Conservation (phyloP, 345 rosid species). For the Ceriops zippeliana region DNA sequence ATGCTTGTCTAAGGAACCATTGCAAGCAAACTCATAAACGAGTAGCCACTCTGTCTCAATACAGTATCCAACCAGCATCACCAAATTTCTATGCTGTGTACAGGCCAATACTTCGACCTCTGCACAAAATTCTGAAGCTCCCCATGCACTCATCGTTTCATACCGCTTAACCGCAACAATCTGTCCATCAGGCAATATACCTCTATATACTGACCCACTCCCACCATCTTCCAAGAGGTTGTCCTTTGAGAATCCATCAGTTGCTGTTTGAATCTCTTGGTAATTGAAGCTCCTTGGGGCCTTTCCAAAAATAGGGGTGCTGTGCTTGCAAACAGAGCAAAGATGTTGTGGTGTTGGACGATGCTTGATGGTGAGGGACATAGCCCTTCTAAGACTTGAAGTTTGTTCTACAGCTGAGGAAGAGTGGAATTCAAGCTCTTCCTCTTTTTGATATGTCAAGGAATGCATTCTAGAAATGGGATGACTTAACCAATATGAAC, state of each 20-base stretch:
- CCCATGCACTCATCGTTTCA: conserved; percentile 43
- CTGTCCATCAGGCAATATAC: conserved; percentile 51
- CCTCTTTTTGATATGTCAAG: conserved; percentile 5
- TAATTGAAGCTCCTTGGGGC: conserved; percentile 46
- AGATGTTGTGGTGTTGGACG: conserved; percentile 51
- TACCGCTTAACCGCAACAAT: conserved; percentile 58
- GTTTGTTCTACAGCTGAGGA: conserved; percentile 14
- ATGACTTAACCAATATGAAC: conserved; percentile 5
- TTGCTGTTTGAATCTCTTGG: conserved; percentile 46
- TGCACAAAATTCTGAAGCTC: conserved; percentile 57
- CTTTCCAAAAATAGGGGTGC: conserved; percentile 45
- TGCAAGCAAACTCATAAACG: conserved; percentile 62
- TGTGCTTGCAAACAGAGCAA: conserved; percentile 59
- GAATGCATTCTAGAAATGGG: conserved; percentile 10
- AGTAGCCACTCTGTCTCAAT: conserved; percentile 55
- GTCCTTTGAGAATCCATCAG: conserved; percentile 41
- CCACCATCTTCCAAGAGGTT: conserved; percentile 59
- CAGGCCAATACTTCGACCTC: conserved; percentile 65
- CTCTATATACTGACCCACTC: conserved; percentile 50
- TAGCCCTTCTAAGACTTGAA: conserved; percentile 30
- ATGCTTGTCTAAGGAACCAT: conserved; percentile 61
- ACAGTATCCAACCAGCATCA: conserved; percentile 63
- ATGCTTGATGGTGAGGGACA: conserved; percentile 34
- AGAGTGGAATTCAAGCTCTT: conserved; percentile 5
- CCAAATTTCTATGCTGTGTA: conserved; percentile 66